Evolutionary conservation across 2,329 filamentous ascomycete genomes (phyloP), one percentile per base, ranked within the genome.

Genomic region (Xylaria sp.): DNA sequence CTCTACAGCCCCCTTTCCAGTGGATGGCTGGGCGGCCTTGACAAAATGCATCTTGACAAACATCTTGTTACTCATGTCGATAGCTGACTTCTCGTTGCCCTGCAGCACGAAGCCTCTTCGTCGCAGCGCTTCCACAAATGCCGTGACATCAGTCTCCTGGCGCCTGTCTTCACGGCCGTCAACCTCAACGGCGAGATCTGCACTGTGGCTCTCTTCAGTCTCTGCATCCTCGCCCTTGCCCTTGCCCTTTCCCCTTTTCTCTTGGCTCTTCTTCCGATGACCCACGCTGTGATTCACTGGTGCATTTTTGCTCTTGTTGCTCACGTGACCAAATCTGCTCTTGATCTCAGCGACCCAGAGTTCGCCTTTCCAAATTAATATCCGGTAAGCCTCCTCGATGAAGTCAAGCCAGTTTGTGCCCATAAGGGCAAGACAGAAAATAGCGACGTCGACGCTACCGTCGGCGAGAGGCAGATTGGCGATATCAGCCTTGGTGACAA

Each of bases 331-430:
- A 78, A 99, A 98, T 39, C 96, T 92, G 73, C 90, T 93, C 84
- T 98, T 98, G 82, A 99, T 98, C 83, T 99, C 96, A 57, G 94
- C 93, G 61, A 99, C 89, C 96, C 96, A 99, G 63, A 97, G 90
- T 84, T 99, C 96, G 74, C 96, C 96, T 78, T 96, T 95, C 88
- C 94, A 94, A 78, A 94, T 91, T 70, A 99, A 87, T 61, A 98
- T 87, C 63, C 96, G 91, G 84, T 94, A 97, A 15, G 95, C 95
- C 83, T 99, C 96, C 82, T 98, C 96, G 76, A 99, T 88, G 80
- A 99, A 98, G 75, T 94, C 91, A 63, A 97, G 88, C 95, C 96
- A 99, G 83, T 99, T 99, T 65, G 96, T 99, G 78, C 96, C 96
- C 96, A 99, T 99, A 68, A 99, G 88, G 59, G 95, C 96, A 39